Base-by-base conservation (phyloP, 768 basidiomycete species). In the Pholiota molesta region DNA sequence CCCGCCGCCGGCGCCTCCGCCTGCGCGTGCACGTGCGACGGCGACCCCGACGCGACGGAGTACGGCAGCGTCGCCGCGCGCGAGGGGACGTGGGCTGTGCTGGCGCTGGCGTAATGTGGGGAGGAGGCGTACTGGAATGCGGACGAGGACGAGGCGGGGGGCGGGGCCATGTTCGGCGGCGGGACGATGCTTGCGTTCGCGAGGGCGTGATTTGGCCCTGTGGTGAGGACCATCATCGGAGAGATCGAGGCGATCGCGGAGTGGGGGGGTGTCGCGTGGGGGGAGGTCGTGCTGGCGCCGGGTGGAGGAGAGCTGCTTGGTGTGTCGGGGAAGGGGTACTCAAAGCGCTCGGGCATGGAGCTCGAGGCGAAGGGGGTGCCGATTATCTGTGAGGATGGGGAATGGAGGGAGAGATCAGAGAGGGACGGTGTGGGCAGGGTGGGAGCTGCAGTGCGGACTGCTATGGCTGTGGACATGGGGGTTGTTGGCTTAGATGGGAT, bases 281-380 rank as follows among this genome's bases (percentile, higher is more conserved):
- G 39, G 17, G 51, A 28, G 21, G 17, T 44, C 29, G 40, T 35
- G 61, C 21, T 39, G 29, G 53, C 28, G 23, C 29, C n/a, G 57
- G 28, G 57, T 17, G 45, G 45, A 37, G 40, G 60, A 42, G 28
- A 14, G n/a, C 21, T 26, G 37, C 11, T 31, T 2, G 69, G 51
- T 9, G 68, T 68, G 10, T 68, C 71, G 26, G 72, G 73, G 64
- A 73, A 74, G 0, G 73, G 73, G 47, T 75, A 75, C 54, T 75
- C 74, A 60, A 71, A 74, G 1, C 64, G 65, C 2, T 66, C 68
- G 26, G 62, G 64, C 23, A 57, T 66, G 10, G 64, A 59, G 52
- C 65, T 66, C 21, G 68, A 63, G 0, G 72, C 72, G 55, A 70
- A 74, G 0, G 73, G 73, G 0, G 73, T 74, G 44, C 73, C 71